A percentile compares a stretch with the other conserved stretches of the same genome.
Evolutionary conservation across 768 basidiomycete genomes (phyloP).

Genomic region (Fistulinella prunicolor): DNA sequence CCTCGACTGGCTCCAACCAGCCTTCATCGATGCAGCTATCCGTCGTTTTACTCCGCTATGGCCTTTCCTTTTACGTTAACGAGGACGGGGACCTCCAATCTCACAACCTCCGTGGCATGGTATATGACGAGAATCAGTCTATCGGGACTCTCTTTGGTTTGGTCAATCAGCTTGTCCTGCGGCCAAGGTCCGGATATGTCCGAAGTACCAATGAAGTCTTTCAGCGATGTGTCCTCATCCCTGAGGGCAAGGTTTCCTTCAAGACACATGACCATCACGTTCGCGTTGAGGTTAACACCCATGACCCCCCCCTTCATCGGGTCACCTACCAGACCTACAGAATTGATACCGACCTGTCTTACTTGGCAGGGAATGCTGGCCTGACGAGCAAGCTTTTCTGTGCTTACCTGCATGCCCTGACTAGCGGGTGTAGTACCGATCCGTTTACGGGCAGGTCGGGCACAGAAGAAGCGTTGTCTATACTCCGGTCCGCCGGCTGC

Average conservation of each 20-base stretch:
- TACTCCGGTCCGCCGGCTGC: conserved; percentile 37
- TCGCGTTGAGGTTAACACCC: conserved; percentile 9
- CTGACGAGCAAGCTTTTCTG: conserved; percentile 34
- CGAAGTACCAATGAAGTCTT: not conserved
- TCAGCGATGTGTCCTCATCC: conserved; percentile 36
- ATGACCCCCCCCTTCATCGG: not conserved
- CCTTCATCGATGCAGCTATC: conserved; percentile 14
- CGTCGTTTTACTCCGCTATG: conserved; percentile 39
- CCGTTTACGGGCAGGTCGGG: conserved; percentile 44
- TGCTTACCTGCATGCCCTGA: conserved; percentile 45
- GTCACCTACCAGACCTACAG: conserved; percentile 29
- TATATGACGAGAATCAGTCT: conserved; percentile 41
- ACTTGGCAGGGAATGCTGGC: conserved; percentile 26
- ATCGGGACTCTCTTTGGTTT: conserved; percentile 46
- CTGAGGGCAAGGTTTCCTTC: conserved; percentile 30
- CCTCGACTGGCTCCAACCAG: not conserved
- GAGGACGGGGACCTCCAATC: conserved; percentile 36
- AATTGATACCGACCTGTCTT: conserved; percentile 30
- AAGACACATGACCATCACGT: conserved; percentile 14
- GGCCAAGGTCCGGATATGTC: conserved; percentile 16
- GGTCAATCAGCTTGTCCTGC: conserved; percentile 38
- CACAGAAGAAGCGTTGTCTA: conserved; percentile 40
- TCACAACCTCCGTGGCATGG: conserved; percentile 39
- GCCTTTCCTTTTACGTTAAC: conserved; percentile 40
- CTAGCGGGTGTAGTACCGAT: conserved; percentile 41